Evolutionary conservation across 2,329 filamentous ascomycete species (phyloP), one percentile per base, ranked within the genome.

Genomic region (Achaetomium macrosporum): DNA sequence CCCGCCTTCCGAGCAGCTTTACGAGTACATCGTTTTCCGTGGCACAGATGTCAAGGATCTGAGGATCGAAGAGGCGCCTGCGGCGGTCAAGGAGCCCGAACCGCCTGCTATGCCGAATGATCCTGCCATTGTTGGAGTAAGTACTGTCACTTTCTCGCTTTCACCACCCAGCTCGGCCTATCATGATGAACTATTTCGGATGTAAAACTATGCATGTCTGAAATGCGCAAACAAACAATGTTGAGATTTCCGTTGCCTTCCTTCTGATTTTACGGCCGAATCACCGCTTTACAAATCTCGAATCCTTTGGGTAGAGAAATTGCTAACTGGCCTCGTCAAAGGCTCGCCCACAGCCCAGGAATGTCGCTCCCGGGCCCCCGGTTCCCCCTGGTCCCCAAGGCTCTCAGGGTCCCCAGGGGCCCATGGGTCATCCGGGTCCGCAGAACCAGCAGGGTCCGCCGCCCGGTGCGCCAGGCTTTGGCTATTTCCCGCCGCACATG

Each of bases 191-290:
- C 75, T 75, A 95, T 88, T 57, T 81, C 90, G 91, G 91, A 96
- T 96, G 89, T 93, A 89, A 95, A 95, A 73, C 39, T 47, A 50
- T 79, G 82, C 77, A 81, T 82, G 79, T 83, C 85, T 86, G 87
- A 87, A 87, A 86, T 87, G 90, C 90, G 90, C 90, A 95, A 84
- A 83, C 76, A 90, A 86, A 62, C 80, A 81, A 76, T 96, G 91
- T 95, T 85, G 91, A 96, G 83, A 85, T 87, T 85, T 96, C 91
- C 90, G 91, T 96, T 96, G 91, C 90, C 91, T 96, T 96, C 91
- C 91, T 96, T 96, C 90, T 96, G 90, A 96, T 84, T 66, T 58
- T 64, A 52, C 52, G 61, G 62, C 63, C 61, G 52, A 59, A 53
- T 63, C 62, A 51, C 45, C 51, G 58, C 45, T 60, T 43, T 45